Evolutionary conservation across 1,284 basidiomycete genomes (phyloP), one percentile per base, ranked within the genome.

Genomic region (Dichomitus squalens): DNA sequence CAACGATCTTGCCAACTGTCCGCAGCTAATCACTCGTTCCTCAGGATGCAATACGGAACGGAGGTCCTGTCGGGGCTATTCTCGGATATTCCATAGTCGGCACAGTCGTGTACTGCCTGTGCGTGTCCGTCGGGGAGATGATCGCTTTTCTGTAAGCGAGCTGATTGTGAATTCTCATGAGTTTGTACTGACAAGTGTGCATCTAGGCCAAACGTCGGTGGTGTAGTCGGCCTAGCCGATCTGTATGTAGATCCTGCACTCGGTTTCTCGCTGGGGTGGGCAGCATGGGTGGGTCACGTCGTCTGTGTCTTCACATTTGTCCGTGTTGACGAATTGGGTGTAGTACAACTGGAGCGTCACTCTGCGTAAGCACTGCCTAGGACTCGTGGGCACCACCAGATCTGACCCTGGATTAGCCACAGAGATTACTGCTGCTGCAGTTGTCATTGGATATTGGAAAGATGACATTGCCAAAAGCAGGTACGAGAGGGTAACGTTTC

Each of bases 211-310:
- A 74, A 91, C 91, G 89, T 92, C 2, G 85, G 84, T 59, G 87
- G 90, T 39, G 92, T 93, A 65, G 87, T 93, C 16, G 86, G 92
- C 64, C 85, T 89, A 6, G 89, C 92, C 1, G 67, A 68, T 68
- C 68, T 68, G 0, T 72, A 70, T 34, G 70, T 72, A 7, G 70
- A 71, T 41, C 64, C 59, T 0, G 68, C 69, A 1, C 56, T 70
- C 3, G 69, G 70, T 0, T 72, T 72, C 55, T 70, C 70, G 0
- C 58, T 72, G 0, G 70, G 70, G 9, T 72, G 70, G 69, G 69
- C 70, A 1, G 68, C 69, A 14, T 72, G 70, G 70, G 69, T 69
- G 50, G 44, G 68, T 52, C 8, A 4, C 9, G 14, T 7, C 8
- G 5, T 16, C 2, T 20, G 4, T 16, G 23, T 12, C 12, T 31